Base-by-base conservation (phyloP, 2,329 filamentous ascomycete genomes). In the Pseudogymnoascus sp. region DNA sequence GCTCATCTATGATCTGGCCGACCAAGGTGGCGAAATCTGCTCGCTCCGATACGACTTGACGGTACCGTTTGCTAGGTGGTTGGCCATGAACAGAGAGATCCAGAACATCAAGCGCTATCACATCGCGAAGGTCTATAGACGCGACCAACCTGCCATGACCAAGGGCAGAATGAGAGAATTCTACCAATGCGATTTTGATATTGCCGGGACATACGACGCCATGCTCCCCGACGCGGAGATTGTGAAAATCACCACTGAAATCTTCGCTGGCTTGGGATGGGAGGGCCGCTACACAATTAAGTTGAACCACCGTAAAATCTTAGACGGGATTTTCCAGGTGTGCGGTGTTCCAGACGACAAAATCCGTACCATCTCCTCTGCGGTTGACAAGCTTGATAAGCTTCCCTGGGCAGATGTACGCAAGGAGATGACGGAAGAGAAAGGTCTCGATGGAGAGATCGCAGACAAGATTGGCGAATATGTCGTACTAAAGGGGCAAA, bases 111-210 rank as follows among this genome's bases (percentile, higher is more conserved):
- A 96, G 80, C 85, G 93, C 72, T 97, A 96, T 76, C 92, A 96
- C 78, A 93, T 97, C 69, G 92, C 91, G 69, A 96, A 96, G 79
- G 93, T 96, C 61, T 93, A 92, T 78, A 82, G 89, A 66, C 79
- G 89, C 74, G 89, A 93, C 75, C 88, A 92, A 75, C 89, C 89
- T 23, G 89, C 91, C 66, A 91, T 97, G 78, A 90, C 88, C 66
- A 95, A 96, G 75, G 93, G 93, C 61, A 86, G 93, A 62, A 95
- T 96, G 89, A 85, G 93, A 72, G 93, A 97, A 77, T 96, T 96
- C 77, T 96, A 96, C 79, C 93, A 97, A 77, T 97, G 93, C 79
- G 93, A 97, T 78, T 96, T 97, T 73, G 93, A 97, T 74, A 93
- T 97, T 77, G 93, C 93, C 11, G 92, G 93, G 66, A 80, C 79